Conservation (phyloP, 345 rosid genomes). For the Euphorbia pulcherrima region DNA sequence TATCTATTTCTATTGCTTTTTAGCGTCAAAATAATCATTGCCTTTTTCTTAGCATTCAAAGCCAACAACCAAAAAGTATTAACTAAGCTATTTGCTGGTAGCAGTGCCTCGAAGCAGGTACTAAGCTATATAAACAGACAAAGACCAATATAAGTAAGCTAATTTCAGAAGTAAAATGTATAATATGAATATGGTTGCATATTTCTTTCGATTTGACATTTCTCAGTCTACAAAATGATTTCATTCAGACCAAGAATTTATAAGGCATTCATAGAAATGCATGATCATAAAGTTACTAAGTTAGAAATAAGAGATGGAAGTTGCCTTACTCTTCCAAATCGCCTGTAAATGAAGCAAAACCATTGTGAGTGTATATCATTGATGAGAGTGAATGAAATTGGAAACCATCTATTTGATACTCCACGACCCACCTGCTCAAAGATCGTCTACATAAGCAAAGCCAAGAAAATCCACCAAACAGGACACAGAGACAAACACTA, state of each 20-base stretch:
- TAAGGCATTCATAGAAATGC: not conserved
- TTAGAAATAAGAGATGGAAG: slow-evolving; percentile 6
- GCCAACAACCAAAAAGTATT: not conserved
- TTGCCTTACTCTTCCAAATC: slow-evolving; percentile 83
- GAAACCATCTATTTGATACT: slow-evolving; percentile 90
- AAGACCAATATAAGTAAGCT: not conserved
- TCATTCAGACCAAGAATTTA: not conserved
- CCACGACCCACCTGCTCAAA: slow-evolving; percentile 82
- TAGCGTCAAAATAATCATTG: not conserved
- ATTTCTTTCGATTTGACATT: not conserved
- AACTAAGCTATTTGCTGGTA: not conserved
- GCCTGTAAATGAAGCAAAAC: slow-evolving; percentile 80
- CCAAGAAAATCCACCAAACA: slow-evolving; percentile 18
- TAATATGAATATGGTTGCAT: not conserved
- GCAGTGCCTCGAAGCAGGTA: not conserved
- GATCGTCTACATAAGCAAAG: slow-evolving; percentile 24
- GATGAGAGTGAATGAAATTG: slow-evolving; percentile 95
- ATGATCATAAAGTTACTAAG: not conserved
- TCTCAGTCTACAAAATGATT: not conserved
- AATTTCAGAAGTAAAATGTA: not conserved
- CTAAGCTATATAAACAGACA: not conserved
- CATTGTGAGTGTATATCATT: slow-evolving; percentile 90
- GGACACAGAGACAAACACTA: slow-evolving; percentile 1
- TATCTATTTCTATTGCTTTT: not conserved
- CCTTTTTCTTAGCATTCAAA: not conserved